A percentile compares a stretch with the other conserved stretches of the same genome.
These are phyloP conservation scores for Penicillium longicatenatum DNA, from an alignment of 495 filamentous ascomycete species.

Conservation along the genomic window DNA sequence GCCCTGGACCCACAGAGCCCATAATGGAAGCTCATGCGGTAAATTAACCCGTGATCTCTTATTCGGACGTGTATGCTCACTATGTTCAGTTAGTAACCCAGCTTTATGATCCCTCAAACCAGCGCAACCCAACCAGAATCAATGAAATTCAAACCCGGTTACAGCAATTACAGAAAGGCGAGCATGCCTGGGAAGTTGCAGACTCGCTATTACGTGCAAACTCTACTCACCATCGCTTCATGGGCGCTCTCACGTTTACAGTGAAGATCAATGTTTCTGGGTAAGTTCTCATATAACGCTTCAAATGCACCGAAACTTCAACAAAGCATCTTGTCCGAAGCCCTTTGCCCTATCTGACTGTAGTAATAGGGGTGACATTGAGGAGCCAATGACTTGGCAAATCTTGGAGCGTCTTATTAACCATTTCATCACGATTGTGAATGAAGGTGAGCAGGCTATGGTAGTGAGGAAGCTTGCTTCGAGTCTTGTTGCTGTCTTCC, in stretches of 20 bases:
- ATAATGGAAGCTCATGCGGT: constrained; percentile 23
- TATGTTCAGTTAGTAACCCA: constrained; percentile 40
- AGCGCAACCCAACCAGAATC: constrained; percentile 53
- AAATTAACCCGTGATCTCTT: not conserved
- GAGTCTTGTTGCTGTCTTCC: constrained; percentile 76
- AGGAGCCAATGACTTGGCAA: constrained; percentile 58
- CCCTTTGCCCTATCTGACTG: constrained; percentile 2
- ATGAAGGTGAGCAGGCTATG: constrained; percentile 58
- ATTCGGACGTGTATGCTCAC: not conserved
- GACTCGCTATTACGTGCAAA: constrained; percentile 66
- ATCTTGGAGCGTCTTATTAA: constrained; percentile 70
- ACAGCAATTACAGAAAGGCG: constrained; percentile 71
- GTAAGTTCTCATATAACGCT: constrained; percentile 8
- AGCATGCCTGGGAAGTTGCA: constrained; percentile 83
- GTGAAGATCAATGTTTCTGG: constrained; percentile 75
- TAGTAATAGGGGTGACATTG: constrained; percentile 56
- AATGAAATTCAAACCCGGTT: constrained; percentile 74
- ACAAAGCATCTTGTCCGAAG: not conserved
- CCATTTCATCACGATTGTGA: constrained; percentile 64
- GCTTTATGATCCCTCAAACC: constrained; percentile 70
- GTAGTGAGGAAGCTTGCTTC: constrained; percentile 84
- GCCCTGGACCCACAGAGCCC: constrained; percentile 13
- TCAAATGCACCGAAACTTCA: not conserved
- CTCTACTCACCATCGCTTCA: constrained; percentile 75
- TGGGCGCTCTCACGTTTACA: constrained; percentile 90